phyloP scores from a whole-genome alignment of 2,329 filamentous ascomycete genomes.

The Fonsecaea erecta region DNA sequence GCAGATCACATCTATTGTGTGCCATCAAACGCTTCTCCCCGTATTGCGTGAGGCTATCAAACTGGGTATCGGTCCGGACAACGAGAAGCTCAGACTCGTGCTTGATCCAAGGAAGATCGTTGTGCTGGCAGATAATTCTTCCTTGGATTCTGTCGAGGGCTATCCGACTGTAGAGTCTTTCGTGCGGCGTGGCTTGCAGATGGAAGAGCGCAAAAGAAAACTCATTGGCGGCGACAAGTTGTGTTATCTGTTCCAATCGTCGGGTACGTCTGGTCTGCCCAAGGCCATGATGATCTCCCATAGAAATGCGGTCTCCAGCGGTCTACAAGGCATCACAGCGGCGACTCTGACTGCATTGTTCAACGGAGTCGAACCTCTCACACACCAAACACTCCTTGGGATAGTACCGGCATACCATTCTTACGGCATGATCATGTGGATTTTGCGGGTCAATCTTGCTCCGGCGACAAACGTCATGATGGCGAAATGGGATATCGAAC shows the following conservation, averaged over 20 bases:
- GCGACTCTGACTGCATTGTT: neutral
- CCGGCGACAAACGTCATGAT: neutral
- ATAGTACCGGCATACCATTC: slow-evolving; percentile 1
- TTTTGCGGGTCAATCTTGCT: neutral
- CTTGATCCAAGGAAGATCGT: neutral
- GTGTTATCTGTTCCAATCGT: neutral
- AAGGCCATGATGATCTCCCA: slow-evolving; percentile 3
- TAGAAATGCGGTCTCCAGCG: neutral
- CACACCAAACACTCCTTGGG: neutral
- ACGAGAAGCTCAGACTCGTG: neutral
- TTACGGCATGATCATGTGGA: neutral
- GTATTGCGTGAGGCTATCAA: neutral
- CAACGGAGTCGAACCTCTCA: neutral
- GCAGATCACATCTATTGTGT: neutral
- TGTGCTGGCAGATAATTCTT: neutral
- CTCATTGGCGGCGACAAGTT: neutral
- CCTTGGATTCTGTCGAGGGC: neutral
- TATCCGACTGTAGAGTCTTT: neutral
- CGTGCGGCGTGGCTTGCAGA: neutral
- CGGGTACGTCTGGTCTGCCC: neutral
- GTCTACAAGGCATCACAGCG: neutral
- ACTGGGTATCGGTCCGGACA: neutral
- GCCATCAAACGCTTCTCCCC: neutral
- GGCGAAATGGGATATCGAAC: neutral
- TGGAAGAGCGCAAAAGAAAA: slow-evolving; percentile 1